Base-by-base conservation (phyloP, 345 rosid genomes). In the Salix viminalis region DNA sequence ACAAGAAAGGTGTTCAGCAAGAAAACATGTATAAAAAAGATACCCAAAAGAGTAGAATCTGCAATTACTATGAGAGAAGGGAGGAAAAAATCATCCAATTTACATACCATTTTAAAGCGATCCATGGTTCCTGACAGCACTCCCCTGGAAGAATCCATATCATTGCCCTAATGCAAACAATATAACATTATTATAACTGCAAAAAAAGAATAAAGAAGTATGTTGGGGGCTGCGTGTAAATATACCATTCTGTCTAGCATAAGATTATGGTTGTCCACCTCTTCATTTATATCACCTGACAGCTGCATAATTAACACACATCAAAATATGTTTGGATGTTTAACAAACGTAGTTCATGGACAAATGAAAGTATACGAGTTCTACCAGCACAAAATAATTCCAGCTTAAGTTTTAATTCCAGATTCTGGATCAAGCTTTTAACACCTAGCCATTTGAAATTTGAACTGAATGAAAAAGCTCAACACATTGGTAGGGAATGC, bases 91-190 rank as follows among this genome's bases (percentile, higher is more conserved):
- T 28, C 46, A 70, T 21, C 44, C 30, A 66, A 65, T 28, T 14
- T 10, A 44, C 82, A 44, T 87, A 92, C 98, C 94, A 80, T 94
- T 88, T 94, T 94, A 79, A 94, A 88, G 68, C 90, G 89, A 83
- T 92, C 97, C 98, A 94, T 94, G 50, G 98, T 94, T 84, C 98
- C 97, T 18, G 97, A 92, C 44, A 92, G 92, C 65, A 90, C 36
- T 68, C 98, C 97, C 80, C 97, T 87, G 30, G 98, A 94, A 65
- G 97, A 69, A 89, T 94, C 98, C 98, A 92, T 94, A 76, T 92
- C 97, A 83, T 91, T 91, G 52, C 98, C 98, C 98, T 94, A 81
- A 77, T 16, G 58, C 42, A 50, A 71, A 72, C 54, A 76, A 72
- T 61, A n/a, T 32, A 76, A 72, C 46, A 82, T 39, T 62, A 68